Evolutionary conservation across 768 basidiomycete genomes (phyloP).

Genomic region (Kwoniella pini): DNA sequence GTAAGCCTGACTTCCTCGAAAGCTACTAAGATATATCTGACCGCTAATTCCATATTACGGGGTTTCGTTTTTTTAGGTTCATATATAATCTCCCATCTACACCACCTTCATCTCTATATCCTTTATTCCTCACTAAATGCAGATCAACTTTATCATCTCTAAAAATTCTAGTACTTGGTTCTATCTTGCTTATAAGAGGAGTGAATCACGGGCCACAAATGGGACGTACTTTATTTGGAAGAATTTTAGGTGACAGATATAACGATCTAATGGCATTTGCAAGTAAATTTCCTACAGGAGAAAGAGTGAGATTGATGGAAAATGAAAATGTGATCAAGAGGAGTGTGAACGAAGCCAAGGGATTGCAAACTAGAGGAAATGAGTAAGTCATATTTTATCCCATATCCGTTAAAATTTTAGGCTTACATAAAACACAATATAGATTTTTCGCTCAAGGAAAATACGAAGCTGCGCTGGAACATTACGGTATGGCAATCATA

Average conservation of each 20-base stretch:
- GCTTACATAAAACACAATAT: no score
- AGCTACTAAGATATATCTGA: no score
- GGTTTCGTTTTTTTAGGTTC: neutral
- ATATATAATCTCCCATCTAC: conserved; percentile 5
- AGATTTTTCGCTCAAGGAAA: conserved; percentile 13
- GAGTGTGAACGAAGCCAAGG: conserved; percentile 5
- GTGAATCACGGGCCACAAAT: conserved; percentile 11
- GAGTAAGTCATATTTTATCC: conserved; percentile 1
- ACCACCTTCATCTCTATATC: neutral
- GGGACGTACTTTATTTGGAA: conserved; percentile 9
- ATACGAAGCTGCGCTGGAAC: conserved; percentile 15
- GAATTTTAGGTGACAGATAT: conserved; percentile 13
- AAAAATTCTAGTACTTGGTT: conserved; percentile 13
- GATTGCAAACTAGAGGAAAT: conserved; percentile 4
- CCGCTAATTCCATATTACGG: neutral
- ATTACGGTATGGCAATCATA: conserved; percentile 11
- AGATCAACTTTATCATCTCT: conserved; percentile 4
- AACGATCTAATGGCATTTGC: conserved; percentile 12
- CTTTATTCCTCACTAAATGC: conserved; percentile 1
- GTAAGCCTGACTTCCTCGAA: conserved; percentile 1
- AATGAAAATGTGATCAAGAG: neutral
- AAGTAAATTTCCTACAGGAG: neutral
- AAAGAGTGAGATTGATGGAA: neutral
- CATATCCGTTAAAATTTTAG: no score
- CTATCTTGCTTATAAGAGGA: conserved; percentile 9